Evolutionary conservation across 2,329 filamentous ascomycete species (phyloP), one percentile per base, ranked within the genome.

Genomic region (Venturia effusa): DNA sequence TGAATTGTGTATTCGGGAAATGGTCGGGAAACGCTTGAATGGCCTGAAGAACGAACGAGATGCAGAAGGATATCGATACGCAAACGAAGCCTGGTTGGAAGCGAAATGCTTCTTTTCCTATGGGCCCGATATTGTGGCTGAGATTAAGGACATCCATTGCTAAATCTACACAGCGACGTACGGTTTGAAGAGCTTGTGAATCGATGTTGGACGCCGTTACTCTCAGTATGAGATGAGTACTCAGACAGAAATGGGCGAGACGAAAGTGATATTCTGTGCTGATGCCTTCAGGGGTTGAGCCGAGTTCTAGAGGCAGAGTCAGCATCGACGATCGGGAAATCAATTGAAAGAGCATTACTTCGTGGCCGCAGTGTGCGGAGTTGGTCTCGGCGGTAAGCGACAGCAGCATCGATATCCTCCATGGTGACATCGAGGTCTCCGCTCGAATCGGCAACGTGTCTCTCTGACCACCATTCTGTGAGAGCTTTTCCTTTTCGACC

Each of bases 401-500:
- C 51, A 55, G 51, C 51, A 32, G 51, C 51, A 55, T 55, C 51
- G 27, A 55, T 55, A 15, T 55, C 51, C 15, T 55, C 30, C 51
- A 55, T 55, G 13, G 51, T 55, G 27, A 55, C 51, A 3, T 34
- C 27, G 3, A 30, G 27, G 10, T 5, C 51, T 7, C 15, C 7
- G 30, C 34, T 34, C 15, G 30, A 6, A 11, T 19, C 19, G 2
- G 15, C 30, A 19, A 55, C 27, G 17, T 55, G 30, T 34, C 51
- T 19, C 27, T 55, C 51, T 27, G 48, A 55, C 51, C 51, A 55
- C 51, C 51, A 55, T 34, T 55, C 51, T 55, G 51, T 55, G 51
- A 55, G 51, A 13, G 27, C 51, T 32, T 32, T 32, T 5, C 51
- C 51, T 55, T 55, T 55, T 17, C 51, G 27, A 19, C 51, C 51